A percentile compares a stretch with the other conserved stretches of the same genome.
Evolutionary conservation across 2,329 filamentous ascomycete species (phyloP).

Genomic region (Xylaria arbuscula): DNA sequence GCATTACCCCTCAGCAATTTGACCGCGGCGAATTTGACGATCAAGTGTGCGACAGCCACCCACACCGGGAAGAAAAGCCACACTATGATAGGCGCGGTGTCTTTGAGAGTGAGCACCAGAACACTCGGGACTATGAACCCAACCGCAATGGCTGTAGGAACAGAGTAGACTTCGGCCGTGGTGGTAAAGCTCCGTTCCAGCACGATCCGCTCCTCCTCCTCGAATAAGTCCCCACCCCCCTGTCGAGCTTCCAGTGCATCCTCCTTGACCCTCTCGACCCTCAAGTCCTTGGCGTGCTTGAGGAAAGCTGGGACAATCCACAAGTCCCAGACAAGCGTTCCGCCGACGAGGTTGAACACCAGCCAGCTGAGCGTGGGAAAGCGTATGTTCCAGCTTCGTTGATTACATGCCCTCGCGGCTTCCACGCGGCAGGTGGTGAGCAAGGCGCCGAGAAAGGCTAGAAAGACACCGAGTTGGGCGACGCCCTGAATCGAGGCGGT

Average conservation of each 20-base stretch:
- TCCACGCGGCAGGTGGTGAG: constrained; percentile 63
- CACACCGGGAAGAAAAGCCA: constrained; percentile 66
- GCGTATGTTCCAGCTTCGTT: constrained; percentile 47
- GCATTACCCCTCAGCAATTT: constrained; percentile 45
- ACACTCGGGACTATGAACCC: constrained; percentile 61
- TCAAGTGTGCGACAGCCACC: constrained; percentile 57
- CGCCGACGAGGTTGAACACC: constrained; percentile 61
- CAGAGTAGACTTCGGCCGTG: constrained; percentile 67
- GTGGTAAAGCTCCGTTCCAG: constrained; percentile 53
- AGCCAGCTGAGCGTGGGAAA: constrained; percentile 57
- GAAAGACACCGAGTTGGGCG: constrained; percentile 56
- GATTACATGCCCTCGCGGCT: constrained; percentile 57
- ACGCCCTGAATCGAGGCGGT: constrained; percentile 55
- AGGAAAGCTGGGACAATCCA: constrained; percentile 63
- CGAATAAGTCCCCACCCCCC: neutral
- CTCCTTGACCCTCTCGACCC: constrained; percentile 39
- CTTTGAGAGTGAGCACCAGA: constrained; percentile 58
- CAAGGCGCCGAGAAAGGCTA: constrained; percentile 60
- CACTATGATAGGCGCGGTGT: constrained; percentile 53
- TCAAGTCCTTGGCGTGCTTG: constrained; percentile 52
- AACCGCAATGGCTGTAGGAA: constrained; percentile 60
- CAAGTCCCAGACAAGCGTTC: constrained; percentile 64
- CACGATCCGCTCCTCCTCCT: constrained; percentile 28
- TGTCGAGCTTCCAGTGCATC: constrained; percentile 18
- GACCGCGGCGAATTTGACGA: constrained; percentile 45